Evolutionary conservation across 441 rosid species (phyloP), one percentile per base, ranked within the genome.

Genomic region (Populus hybrid): DNA sequence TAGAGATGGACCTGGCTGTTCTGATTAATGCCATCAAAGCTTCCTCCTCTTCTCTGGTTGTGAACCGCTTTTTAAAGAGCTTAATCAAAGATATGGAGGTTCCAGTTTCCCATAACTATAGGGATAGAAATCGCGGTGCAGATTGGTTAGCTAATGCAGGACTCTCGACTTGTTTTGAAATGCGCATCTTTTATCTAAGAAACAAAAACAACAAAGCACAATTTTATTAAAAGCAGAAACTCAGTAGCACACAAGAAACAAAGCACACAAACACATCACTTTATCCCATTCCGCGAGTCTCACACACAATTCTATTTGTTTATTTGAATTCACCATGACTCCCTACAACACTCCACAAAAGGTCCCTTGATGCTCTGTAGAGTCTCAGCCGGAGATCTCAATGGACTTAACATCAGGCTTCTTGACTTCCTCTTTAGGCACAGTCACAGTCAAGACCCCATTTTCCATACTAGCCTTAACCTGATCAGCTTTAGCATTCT

Each of bases 331-430:
- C 0, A 0, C 57, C 57, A 14, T 50, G 57, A 50, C 6, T 50
- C 57, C 0, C 6, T 16, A 14, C 19, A 14, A 50, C 57, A 50
- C 57, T 4, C 57, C 57, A 50, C n/a, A 14, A 50, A 14, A 14
- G 57, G 57, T 5, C n/a, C 57, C 57, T 14, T 14, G 57, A 50
- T 50, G 57, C 57, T 5, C 57, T 14, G n/a, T 50, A 50, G 57
- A 46, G 7, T 50, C 77, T 80, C 78, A 78, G 35, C 81, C 69
- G 26, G 72, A 50, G 70, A 75, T 81, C 73, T 78, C 71, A 71
- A 81, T 5, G 28, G 81, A 32, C 77, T 77, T 83, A 50, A 76
- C 76, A 50, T 30, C 32, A 30, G 32, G 32, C 32, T 30, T 30
- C 32, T 30, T 30, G 32, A 30, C 32, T 30, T 30, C 32, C 32